A percentile compares a stretch with the other conserved stretches of the same genome.
Evolutionary conservation across 352 stramenopile genomes (phyloP).

Genomic region (Globisporangium viniferum): DNA sequence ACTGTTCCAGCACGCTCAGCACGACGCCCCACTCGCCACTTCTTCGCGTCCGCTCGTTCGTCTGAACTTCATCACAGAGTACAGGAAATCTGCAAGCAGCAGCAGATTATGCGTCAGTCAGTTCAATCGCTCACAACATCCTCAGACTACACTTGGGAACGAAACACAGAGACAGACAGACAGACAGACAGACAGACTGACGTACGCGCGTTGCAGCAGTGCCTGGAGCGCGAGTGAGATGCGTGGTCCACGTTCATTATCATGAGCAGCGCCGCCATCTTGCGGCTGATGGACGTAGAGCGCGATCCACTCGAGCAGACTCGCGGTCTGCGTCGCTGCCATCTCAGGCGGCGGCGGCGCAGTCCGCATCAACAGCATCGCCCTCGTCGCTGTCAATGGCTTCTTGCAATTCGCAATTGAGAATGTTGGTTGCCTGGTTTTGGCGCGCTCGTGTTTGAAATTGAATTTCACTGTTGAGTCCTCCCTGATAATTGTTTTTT

Average conservation of each 20-base stretch:
- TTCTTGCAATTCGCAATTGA: constrained; percentile 3
- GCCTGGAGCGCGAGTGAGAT: constrained; percentile 17
- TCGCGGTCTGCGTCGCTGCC: constrained; percentile 16
- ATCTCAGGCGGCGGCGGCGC: not conserved
- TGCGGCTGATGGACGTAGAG: constrained; percentile 20
- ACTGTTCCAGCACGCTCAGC: constrained; percentile 32
- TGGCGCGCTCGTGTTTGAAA: constrained; percentile 11
- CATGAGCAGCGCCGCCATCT: not conserved
- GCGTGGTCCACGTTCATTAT: not conserved
- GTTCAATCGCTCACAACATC: not conserved
- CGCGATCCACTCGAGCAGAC: constrained; percentile 30
- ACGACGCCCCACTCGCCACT: constrained; percentile 22
- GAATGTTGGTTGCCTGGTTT: constrained; percentile 14
- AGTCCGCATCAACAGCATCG: not conserved
- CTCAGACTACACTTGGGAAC: not conserved
- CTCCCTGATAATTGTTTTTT: not conserved
- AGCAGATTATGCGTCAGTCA: not conserved
- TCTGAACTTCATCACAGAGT: constrained; percentile 21
- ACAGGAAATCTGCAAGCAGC: constrained; percentile 22
- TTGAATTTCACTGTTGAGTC: not conserved
- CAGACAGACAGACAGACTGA: not conserved
- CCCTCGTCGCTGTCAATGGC: not conserved
- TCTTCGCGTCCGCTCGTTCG: not conserved
- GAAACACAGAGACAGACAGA: not conserved
- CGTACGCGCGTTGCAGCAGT: constrained; percentile 23